Evolutionary conservation across 2,329 filamentous ascomycete genomes (phyloP).

Genomic region (Penicillium palitans): DNA sequence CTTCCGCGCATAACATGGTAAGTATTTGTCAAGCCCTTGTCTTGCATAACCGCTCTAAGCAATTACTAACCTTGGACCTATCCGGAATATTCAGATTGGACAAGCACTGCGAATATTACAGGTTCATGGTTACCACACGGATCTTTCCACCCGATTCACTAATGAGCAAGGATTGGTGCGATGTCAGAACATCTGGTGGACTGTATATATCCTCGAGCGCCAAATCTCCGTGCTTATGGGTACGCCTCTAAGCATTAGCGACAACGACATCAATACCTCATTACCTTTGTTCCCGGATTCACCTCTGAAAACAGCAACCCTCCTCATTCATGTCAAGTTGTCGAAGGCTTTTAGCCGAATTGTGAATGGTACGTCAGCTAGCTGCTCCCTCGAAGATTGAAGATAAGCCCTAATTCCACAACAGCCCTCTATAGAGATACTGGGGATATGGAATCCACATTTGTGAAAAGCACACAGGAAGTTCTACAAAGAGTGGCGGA

Average conservation of each 20-base stretch:
- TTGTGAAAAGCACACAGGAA: slow-evolving; percentile 1
- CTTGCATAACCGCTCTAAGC: too few relatives aligned
- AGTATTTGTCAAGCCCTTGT: too few relatives aligned
- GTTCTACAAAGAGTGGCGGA: background rate
- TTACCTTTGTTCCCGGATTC: background rate
- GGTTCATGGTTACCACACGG: background rate
- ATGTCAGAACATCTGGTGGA: slow-evolving; percentile 1
- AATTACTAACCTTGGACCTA: too few relatives aligned
- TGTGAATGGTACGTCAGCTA: background rate
- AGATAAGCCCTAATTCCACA: background rate
- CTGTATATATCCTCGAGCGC: slow-evolving; percentile 1
- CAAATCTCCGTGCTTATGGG: background rate
- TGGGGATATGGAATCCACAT: background rate
- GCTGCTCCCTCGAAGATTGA: background rate
- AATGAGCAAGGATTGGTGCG: background rate
- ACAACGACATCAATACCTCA: background rate
- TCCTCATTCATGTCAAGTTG: background rate
- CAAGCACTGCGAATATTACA: background rate
- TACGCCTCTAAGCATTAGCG: background rate
- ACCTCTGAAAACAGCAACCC: background rate
- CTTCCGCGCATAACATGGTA: slow-evolving; percentile 1
- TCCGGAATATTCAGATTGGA: background rate
- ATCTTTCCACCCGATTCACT: background rate
- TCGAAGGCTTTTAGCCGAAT: background rate
- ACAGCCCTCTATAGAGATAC: background rate